phyloP scores from a whole-genome alignment of 2,329 filamentous ascomycete species.

The Rachicladosporium sp. region DNA sequence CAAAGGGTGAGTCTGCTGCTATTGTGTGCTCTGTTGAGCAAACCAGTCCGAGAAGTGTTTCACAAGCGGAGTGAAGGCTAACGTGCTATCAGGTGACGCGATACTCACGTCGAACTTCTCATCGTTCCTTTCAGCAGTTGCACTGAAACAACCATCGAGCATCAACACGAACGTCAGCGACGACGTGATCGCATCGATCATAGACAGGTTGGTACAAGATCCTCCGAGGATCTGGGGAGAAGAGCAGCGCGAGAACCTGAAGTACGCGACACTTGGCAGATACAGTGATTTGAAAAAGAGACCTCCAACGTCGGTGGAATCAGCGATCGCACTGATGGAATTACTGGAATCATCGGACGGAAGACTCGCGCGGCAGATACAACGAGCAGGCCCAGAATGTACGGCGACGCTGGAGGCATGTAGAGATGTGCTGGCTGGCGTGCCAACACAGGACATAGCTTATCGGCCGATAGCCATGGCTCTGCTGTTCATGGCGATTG shows the following conservation, averaged over 20 bases:
- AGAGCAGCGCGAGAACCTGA: constrained; percentile 55
- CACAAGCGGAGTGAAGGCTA: constrained; percentile 7
- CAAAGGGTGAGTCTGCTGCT: constrained; percentile 55
- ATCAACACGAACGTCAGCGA: constrained; percentile 26
- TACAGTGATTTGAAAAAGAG: constrained; percentile 48
- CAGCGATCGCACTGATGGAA: constrained; percentile 56
- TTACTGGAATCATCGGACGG: constrained; percentile 49
- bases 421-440: constrained; percentile 45
- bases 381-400: constrained; percentile 60
- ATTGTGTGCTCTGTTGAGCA: not conserved
- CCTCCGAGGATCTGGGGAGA: constrained; percentile 78
- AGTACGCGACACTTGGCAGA: constrained; percentile 53
- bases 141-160: constrained; percentile 19
- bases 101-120: constrained; percentile 71
- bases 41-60: not conserved
- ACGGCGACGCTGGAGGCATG: constrained; percentile 63
- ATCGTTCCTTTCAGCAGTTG: constrained; percentile 65
- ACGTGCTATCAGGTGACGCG: constrained; percentile 58
- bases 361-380: constrained; percentile 52
- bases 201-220: constrained; percentile 78
- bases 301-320: constrained; percentile 58
- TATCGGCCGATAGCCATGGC: constrained; percentile 75
- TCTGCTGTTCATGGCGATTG: constrained; percentile 57
- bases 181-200: constrained; percentile 61
- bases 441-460: constrained; percentile 52